phyloP scores from a whole-genome alignment of 139 green algal genomes.

The Mesotaenium endlicherianum region DNA sequence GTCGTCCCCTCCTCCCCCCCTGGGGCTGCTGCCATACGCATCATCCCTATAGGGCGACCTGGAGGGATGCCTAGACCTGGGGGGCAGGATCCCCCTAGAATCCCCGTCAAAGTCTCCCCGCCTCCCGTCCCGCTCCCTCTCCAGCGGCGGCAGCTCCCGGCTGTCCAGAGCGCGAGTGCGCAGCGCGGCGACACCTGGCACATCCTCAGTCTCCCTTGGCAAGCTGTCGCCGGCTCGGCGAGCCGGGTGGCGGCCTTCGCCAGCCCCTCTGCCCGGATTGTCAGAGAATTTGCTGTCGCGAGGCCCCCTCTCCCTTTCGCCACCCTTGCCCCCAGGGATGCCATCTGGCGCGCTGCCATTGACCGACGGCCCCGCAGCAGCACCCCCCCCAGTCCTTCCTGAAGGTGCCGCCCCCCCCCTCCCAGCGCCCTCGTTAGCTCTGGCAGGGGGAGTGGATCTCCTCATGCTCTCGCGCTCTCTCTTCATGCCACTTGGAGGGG shows the following conservation, averaged over 20 bases:
- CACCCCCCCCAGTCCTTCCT: neutral
- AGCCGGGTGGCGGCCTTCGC: no score
- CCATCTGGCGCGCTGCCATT: neutral
- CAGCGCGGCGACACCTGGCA: no score
- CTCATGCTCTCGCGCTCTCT: neutral
- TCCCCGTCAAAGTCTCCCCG: neutral
- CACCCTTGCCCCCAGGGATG: no score
- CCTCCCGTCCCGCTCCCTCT: neutral
- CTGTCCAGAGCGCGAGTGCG: neutral
- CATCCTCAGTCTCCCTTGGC: no score
- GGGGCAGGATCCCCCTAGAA: no score
- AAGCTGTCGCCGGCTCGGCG: no score
- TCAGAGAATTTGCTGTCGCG: no score
- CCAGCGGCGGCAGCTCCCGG: neutral
- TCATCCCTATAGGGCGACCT: conserved; percentile 7
- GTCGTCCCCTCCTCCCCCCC: neutral
- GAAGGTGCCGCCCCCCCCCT: neutral
- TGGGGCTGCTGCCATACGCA: neutral
- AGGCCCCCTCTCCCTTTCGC: no score
- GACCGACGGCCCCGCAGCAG: neutral
- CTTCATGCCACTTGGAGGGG: no score
- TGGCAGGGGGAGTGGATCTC: neutral
- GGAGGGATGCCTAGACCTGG: neutral
- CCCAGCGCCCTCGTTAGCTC: neutral
- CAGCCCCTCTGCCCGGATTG: no score